A percentile compares a stretch with the other conserved stretches of the same genome.
These are phyloP conservation scores for Picea engelmannii DNA, from an alignment of 83 land plant species.

Conservation along the genomic window DNA sequence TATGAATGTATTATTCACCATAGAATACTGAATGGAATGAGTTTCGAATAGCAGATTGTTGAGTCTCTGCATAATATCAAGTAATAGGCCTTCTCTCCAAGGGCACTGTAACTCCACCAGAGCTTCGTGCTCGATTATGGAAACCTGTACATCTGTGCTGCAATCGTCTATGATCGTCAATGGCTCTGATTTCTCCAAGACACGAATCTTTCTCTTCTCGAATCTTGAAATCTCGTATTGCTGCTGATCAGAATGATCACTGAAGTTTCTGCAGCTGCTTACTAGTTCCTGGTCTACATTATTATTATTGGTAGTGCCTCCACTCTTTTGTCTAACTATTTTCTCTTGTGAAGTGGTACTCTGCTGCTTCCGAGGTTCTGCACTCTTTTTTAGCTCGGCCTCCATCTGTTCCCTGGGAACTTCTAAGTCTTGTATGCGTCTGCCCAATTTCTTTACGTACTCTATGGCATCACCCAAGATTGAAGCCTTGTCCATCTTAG, in stretches of 20 bases:
- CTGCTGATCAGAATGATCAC: background rate
- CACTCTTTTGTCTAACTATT: too few species aligned
- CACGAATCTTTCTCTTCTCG: conserved; percentile 48
- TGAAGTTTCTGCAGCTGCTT: conserved; percentile 5
- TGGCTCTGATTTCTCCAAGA: conserved; percentile 24
- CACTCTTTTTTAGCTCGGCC: conserved; percentile 12
- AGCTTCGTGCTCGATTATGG: conserved; percentile 39
- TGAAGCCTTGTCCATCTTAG: conserved; percentile 74
- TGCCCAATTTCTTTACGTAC: conserved; percentile 43
- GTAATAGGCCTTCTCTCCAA: conserved; percentile 47
- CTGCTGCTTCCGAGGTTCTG: background rate
- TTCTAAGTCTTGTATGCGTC: too few species aligned
- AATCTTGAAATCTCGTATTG: background rate
- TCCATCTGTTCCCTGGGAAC: conserved; percentile 32
- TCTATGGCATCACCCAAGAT: conserved; percentile 75
- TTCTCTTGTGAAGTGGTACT: background rate
- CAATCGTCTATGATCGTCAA: conserved; percentile 25
- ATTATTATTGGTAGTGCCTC: background rate
- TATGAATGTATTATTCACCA: conserved; percentile 32
- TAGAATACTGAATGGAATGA: conserved; percentile 40
- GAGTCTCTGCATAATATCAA: conserved; percentile 47
- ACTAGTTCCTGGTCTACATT: background rate
- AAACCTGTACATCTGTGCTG: conserved; percentile 20
- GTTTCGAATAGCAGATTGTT: conserved; percentile 34
- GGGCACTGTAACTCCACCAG: conserved; percentile 59